Percentiles rank a stretch among this genome's conserved stretches.
These are phyloP conservation scores for Cercophora samala DNA, from an alignment of 495 filamentous ascomycete species.

Conservation along the genomic window DNA sequence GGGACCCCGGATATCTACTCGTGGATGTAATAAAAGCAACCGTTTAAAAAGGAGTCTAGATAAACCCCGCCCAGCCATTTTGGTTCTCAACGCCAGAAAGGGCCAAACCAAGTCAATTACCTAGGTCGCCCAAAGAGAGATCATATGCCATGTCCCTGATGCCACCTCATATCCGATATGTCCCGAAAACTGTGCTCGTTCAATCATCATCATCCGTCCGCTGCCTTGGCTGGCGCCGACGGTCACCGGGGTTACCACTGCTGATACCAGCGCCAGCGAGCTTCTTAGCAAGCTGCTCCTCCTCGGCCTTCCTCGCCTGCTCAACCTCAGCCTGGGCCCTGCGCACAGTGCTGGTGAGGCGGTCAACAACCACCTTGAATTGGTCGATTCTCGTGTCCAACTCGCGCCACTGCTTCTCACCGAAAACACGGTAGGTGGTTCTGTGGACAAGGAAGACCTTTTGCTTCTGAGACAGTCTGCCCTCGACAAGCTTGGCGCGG, in stretches of 20 bases:
- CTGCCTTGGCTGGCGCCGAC: constrained; percentile 32
- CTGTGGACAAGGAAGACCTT: constrained; percentile 91
- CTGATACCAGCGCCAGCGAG: constrained; percentile 43
- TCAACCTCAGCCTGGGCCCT: constrained; percentile 69
- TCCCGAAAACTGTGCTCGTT: constrained; percentile 16
- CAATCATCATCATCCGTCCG: constrained; percentile 50
- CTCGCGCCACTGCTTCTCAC: constrained; percentile 97
- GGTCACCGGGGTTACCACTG: constrained; percentile 26
- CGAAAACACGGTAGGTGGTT: constrained; percentile 91
- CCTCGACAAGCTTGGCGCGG: constrained; percentile 89
- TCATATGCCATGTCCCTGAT: background rate
- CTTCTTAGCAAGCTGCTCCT: constrained; percentile 56
- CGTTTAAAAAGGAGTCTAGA: background rate
- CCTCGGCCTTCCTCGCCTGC: constrained; percentile 56
- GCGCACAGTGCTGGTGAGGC: constrained; percentile 71
- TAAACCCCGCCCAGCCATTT: background rate
- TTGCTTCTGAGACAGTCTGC: constrained; percentile 85
- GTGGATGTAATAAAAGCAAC: background rate
- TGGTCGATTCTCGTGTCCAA: constrained; percentile 83
- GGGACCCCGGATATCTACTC: background rate
- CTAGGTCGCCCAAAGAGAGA: background rate
- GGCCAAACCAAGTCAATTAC: background rate
- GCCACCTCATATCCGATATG: constrained; percentile 8
- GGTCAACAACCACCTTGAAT: constrained; percentile 75
- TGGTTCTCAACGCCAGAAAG: background rate